Evolutionary conservation across 495 filamentous ascomycete genomes (phyloP).

Genomic region (Pseudomonodictys pantanalensis): DNA sequence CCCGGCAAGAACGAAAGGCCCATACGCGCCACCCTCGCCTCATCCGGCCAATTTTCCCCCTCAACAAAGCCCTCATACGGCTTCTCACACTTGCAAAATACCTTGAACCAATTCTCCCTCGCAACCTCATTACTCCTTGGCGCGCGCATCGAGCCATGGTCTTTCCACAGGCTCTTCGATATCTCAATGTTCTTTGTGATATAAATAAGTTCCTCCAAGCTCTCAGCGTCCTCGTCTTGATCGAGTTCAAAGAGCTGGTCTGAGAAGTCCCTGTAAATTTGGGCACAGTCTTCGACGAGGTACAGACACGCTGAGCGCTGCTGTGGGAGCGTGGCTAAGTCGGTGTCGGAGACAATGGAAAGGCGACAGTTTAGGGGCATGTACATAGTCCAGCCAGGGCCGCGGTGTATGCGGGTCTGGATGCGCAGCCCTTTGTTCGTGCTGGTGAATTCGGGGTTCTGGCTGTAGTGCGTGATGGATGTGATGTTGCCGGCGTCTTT

Average conservation of each 20-base stretch:
- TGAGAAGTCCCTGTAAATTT: neutral
- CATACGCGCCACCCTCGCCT: too few species aligned
- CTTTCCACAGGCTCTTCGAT: neutral
- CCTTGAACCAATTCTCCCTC: too few species aligned
- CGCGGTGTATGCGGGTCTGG: neutral
- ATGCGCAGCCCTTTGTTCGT: constrained; percentile 10
- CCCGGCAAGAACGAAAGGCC: too few species aligned
- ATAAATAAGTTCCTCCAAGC: neutral
- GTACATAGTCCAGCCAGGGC: neutral
- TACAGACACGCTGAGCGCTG: too few species aligned
- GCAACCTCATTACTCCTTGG: too few species aligned
- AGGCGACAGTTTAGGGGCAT: neutral
- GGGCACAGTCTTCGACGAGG: neutral
- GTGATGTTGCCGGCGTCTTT: neutral
- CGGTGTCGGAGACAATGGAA: neutral
- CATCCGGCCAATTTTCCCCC: too few species aligned
- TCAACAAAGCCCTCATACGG: too few species aligned
- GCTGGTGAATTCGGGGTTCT: constrained; percentile 3
- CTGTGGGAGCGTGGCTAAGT: neutral
- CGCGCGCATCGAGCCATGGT: too few species aligned
- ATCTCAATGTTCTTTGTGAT: neutral
- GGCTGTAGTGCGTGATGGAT: neutral
- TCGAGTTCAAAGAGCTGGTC: neutral
- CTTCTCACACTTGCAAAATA: too few species aligned
- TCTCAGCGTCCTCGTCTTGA: neutral